Base-by-base conservation (phyloP, 768 basidiomycete species). In the Omphalotus guepiniiformis region DNA sequence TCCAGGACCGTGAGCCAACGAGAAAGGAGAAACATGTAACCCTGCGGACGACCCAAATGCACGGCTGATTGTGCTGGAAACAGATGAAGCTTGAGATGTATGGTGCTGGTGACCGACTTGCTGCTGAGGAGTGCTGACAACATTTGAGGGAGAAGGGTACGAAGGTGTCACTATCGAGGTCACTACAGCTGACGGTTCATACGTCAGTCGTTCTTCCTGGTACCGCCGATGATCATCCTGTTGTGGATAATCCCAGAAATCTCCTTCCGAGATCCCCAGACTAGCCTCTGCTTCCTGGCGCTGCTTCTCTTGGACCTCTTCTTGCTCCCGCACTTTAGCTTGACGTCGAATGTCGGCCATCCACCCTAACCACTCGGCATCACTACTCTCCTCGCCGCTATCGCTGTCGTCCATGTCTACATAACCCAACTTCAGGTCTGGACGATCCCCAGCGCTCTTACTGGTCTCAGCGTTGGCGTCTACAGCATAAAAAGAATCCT, bases 351-450 rank as follows among this genome's bases (percentile, higher is more conserved):
- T 47, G 65, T 83, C 83, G 4, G 74, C 74, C 57, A 73, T 66
- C 84, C 84, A 87, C 1, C 77, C 79, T 3, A 76, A 68, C 84
- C 84, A 87, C 57, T 87, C 84, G 18, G 66, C 64, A 58, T 85
- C 84, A 54, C 71, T 73, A 19, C 70, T 75, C 21, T 74, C 69
- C 5, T 63, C 69, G 4, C 64, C 66, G n/a, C 53, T 61, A 22
- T 69, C 73, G 25, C 67, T 74, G 36, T 69, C 68, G 3, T 67
- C 69, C 21, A 61, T 49, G 7, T 57, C 63, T 9, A 57, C 50
- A 19, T 54, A 28, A 16, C 23, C 52, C 53, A 42, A 43, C 39
- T 53, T 35, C 44, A 54, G 30, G 39, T 56, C 11, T 26, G 46
- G 28, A 18, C 41, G 39, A 22, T 49, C 42, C 18, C 34, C 37